Base-by-base conservation (phyloP, 345 rosid species). In the Brassica napus region DNA sequence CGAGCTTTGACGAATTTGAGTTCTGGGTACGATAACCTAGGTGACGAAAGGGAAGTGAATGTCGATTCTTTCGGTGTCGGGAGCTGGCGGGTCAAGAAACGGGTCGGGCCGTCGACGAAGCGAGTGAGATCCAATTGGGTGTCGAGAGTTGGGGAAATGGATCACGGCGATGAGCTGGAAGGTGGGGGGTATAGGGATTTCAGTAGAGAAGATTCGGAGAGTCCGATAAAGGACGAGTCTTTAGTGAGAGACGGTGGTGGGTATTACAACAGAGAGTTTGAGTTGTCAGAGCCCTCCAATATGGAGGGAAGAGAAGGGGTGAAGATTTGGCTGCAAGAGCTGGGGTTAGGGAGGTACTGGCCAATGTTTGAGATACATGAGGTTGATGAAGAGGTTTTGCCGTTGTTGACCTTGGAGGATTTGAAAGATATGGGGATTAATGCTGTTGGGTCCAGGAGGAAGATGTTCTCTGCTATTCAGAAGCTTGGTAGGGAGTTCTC, bases 361-460 rank as follows among this genome's bases (percentile, higher is more conserved):
- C 89, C 94, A 0, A 88, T 90, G 79, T 92, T 90, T 21, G 93
- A 92, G 84, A 86, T 92, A 61, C 94, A 92, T 83, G 94, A 92
- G 80, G 97, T 92, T 74, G 97, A 92, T 82, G 94, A 92, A 84
- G 97, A 90, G 73, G 90, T 88, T 32, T 81, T 92, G 83, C 93
- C 93, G n/a, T 86, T 87, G 91, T 84, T 92, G 78, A 90, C 97
- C n/a, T 68, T 92, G 85, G 97, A 90, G 78, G 97, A 92, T 86
- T 85, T 92, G 88, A 92, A 90, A 85, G 97, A 92, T 82, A 92
- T 92, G 93, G 97, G 94, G 47, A 90, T 92, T 34, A 92, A 79
- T 83, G 97, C 93, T 3, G 94, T 92, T 52, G 97, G 97, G 21
- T 89, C 97, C 0, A 88, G 97, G 72, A 92, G 97, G 84, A 92